A percentile compares a stretch with the other conserved stretches of the same genome.
phyloP scores from a whole-genome alignment of 306 rosid genomes.

The apple (Malus domestica) region DNA sequence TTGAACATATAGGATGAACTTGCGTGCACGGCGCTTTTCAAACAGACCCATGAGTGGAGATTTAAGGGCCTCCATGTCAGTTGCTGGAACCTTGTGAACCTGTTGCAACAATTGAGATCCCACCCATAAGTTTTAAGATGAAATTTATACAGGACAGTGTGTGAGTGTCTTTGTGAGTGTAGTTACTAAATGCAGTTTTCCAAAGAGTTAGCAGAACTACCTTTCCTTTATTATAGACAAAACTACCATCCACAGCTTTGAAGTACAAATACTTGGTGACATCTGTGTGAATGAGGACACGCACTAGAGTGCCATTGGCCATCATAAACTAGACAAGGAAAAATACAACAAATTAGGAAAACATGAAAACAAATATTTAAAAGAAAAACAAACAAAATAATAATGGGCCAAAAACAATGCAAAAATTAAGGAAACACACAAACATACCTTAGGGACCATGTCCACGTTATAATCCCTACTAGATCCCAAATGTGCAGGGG shows the following conservation, averaged over 20 bases:
- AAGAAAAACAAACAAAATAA: background rate
- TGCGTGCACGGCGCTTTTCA: constrained; percentile 95
- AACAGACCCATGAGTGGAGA: constrained; percentile 97
- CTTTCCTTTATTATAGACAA: constrained; percentile 72
- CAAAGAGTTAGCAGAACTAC: constrained; percentile 14
- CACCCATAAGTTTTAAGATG: constrained; percentile 10
- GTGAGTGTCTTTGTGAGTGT: background rate
- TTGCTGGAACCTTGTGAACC: constrained; percentile 94
- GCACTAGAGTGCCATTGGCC: constrained; percentile 93
- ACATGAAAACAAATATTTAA: background rate
- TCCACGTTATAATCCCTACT: constrained; percentile 95
- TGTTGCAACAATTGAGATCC: constrained; percentile 21
- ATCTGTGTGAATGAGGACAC: constrained; percentile 92
- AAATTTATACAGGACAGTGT: background rate
- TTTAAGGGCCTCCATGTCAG: constrained; percentile 83
- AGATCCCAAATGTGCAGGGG: constrained; percentile 81
- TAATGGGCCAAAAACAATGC: background rate
- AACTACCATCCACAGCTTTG: constrained; percentile 84
- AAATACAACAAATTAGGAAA: background rate
- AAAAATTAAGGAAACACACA: background rate
- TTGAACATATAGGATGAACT: constrained; percentile 83
- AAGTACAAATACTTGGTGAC: constrained; percentile 92
- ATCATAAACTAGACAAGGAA: constrained; percentile 67
- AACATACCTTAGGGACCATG: constrained; percentile 83
- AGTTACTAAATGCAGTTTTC: background rate